Percentiles rank a stretch among this genome's conserved stretches.
Conservation (phyloP, 2,329 filamentous ascomycete genomes). For the Beauveria brongniartii region DNA sequence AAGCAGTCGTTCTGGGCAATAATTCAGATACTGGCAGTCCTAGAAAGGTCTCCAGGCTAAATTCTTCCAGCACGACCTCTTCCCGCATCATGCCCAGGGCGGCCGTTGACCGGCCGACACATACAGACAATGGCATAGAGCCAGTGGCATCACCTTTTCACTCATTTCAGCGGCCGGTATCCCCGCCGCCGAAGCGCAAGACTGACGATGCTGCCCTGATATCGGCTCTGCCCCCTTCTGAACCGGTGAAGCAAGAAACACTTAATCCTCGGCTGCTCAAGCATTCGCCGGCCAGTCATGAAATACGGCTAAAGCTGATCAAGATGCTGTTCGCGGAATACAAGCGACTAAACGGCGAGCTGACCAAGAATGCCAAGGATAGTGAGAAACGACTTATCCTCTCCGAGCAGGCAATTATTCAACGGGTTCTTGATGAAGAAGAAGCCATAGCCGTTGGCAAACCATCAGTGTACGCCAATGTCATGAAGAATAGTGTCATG, state of each 20-base stretch:
- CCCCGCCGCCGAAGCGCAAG: constrained; percentile 6
- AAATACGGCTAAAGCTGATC: constrained; percentile 48
- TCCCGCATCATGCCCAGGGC: background rate
- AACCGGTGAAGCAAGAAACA: constrained; percentile 35
- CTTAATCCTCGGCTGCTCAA: constrained; percentile 62
- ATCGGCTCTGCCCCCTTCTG: constrained; percentile 6
- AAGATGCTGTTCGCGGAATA: constrained; percentile 55
- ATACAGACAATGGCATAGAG: background rate
- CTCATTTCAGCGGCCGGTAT: background rate
- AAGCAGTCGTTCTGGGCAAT: background rate
- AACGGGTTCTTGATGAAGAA: constrained; percentile 67
- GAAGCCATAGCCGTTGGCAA: constrained; percentile 63
- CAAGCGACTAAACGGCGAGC: constrained; percentile 55
- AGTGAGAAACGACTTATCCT: constrained; percentile 44
- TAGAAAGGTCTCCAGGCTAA: background rate
- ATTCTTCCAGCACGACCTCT: background rate
- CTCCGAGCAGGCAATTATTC: constrained; percentile 59
- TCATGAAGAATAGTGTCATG: constrained; percentile 74
- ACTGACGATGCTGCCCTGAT: background rate
- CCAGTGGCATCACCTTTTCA: background rate
- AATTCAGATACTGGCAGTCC: background rate
- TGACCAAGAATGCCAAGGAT: constrained; percentile 42
- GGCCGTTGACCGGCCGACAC: background rate
- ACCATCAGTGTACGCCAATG: constrained; percentile 66
- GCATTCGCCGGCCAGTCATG: constrained; percentile 47